Evolutionary conservation across 2,329 filamentous ascomycete genomes (phyloP).

Genomic region (Macrophomina pseudophaseolina): DNA sequence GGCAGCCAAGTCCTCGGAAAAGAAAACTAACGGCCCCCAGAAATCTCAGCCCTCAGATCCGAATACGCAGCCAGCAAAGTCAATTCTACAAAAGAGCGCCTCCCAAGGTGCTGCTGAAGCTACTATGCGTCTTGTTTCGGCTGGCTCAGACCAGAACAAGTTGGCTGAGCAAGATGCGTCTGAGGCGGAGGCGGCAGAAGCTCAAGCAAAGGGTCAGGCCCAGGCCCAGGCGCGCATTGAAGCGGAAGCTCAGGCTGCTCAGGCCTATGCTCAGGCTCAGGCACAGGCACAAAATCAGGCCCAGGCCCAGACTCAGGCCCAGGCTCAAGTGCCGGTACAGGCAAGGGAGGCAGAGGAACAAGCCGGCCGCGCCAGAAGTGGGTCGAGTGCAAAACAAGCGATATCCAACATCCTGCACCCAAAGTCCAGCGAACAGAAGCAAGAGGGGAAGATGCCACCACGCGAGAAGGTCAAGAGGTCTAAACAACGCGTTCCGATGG

Average conservation of each 20-base stretch:
- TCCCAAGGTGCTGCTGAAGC: slow-evolving; percentile 36
- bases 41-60: slow-evolving; percentile 17
- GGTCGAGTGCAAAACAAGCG: slow-evolving; percentile 24
- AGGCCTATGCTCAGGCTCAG: slow-evolving; percentile 3
- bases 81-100: slow-evolving; percentile 31
- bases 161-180: background rate
- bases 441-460: slow-evolving; percentile 43
- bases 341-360: slow-evolving; percentile 10
- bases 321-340: slow-evolving; percentile 2
- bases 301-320: background rate
- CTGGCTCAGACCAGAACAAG: slow-evolving; percentile 5
- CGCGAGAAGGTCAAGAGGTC: slow-evolving; percentile 64
- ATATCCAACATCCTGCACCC: slow-evolving; percentile 24
- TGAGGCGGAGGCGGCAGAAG: background rate
- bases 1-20: slow-evolving; percentile 25
- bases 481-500: slow-evolving; percentile 68
- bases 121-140: slow-evolving; percentile 25
- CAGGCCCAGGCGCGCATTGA: background rate
- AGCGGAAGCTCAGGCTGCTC: background rate
- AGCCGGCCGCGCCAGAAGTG: slow-evolving; percentile 14
- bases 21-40: slow-evolving; percentile 24
- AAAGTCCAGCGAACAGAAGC: slow-evolving; percentile 15
- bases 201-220: background rate
- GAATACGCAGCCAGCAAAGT: slow-evolving; percentile 12
- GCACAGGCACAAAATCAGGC: slow-evolving; percentile 8